Conservation (phyloP, 345 rosid genomes). For the Triadica sebifera region DNA sequence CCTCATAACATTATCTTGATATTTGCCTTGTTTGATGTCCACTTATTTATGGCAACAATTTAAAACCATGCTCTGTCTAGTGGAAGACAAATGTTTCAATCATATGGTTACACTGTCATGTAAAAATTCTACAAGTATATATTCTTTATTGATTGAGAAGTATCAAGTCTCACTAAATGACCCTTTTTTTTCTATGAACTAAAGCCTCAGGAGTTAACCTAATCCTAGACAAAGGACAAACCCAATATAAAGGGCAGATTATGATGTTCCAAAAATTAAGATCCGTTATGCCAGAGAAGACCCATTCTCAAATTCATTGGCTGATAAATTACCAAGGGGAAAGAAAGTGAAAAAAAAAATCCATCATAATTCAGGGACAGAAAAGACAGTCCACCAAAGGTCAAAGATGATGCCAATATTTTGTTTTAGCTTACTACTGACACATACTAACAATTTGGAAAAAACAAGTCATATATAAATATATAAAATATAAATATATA, state of each 20-base stretch:
- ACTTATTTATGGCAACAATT: too few species aligned
- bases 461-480: constrained; percentile 2
- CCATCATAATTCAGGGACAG: constrained; percentile 17
- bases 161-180: not conserved
- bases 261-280: constrained; percentile 20
- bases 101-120: too few species aligned
- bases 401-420: constrained; percentile 38
- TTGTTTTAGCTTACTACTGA: constrained; percentile 19
- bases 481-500: not conserved
- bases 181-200: not conserved
- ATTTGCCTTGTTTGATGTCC: too few species aligned
- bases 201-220: not conserved
- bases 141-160: not conserved
- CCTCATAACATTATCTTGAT: too few species aligned
- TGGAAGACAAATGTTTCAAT: too few species aligned
- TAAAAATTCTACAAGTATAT: too few species aligned
- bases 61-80: too few species aligned
- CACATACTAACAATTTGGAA: not conserved
- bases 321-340: constrained; percentile 13
- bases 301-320: constrained; percentile 32
- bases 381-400: constrained; percentile 25
- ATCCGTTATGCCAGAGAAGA: constrained; percentile 26
- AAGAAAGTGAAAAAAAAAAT: not conserved
- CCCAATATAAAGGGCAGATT: constrained; percentile 21
- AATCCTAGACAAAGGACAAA: constrained; percentile 9